Evolutionary conservation across 2,329 filamentous ascomycete species (phyloP).

Genomic region (Thermoascus crustaceus): DNA sequence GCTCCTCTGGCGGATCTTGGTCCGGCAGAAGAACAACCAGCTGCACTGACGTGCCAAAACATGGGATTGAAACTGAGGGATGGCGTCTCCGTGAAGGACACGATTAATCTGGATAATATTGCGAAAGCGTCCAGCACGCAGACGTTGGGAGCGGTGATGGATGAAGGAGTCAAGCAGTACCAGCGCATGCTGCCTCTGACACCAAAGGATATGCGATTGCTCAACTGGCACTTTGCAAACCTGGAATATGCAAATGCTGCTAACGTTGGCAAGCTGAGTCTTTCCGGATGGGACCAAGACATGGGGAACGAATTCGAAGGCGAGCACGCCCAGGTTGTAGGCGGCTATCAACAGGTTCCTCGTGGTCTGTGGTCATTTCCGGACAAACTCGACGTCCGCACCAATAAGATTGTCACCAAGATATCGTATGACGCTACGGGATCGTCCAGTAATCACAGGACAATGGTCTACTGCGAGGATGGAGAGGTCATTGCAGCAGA

Average conservation of each 20-base stretch:
- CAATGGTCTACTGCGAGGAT: conserved; percentile 65
- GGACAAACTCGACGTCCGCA: conserved; percentile 65
- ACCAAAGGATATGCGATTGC: conserved; percentile 75
- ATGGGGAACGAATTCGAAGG: conserved; percentile 97
- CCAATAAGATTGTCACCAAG: conserved; percentile 62
- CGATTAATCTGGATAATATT: conserved; percentile 62
- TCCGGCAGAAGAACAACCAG: conserved; percentile 60
- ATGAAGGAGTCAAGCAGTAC: conserved; percentile 85
- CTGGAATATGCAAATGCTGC: conserved; percentile 95
- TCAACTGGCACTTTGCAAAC: conserved; percentile 98
- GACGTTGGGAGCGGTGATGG: conserved; percentile 82
- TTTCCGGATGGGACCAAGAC: conserved; percentile 93
- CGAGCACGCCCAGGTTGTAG: conserved; percentile 83
- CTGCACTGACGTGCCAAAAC: conserved; percentile 64
- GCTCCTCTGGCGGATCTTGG: conserved; percentile 52
- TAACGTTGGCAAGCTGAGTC: conserved; percentile 76
- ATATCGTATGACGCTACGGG: conserved; percentile 55
- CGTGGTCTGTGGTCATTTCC: conserved; percentile 75
- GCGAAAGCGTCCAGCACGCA: conserved; percentile 55
- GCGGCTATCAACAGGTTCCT: conserved; percentile 90
- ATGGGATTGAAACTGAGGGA: conserved; percentile 76
- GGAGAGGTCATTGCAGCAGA: conserved; percentile 75
- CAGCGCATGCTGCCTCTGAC: conserved; percentile 72
- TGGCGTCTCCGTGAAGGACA: conserved; percentile 54
- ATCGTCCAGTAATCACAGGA: conserved; percentile 35